phyloP scores from a whole-genome alignment of 192 early-diverging fungal species.

The Umbelopsis sp. region DNA sequence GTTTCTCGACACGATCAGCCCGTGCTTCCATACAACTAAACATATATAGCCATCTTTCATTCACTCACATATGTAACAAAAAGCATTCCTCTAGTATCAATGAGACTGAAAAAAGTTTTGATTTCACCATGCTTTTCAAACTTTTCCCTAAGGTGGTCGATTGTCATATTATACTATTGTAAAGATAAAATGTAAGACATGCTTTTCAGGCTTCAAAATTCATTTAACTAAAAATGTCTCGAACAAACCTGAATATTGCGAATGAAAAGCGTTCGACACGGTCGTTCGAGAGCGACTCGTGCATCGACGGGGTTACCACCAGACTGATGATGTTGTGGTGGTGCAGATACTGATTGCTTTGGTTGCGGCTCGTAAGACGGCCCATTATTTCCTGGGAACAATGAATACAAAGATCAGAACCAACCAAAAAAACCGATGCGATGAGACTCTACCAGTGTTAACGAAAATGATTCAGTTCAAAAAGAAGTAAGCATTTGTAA shows the following conservation, averaged over 20 bases:
- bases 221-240: background rate
- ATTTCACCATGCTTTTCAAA: constrained; percentile 62
- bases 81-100: constrained; percentile 57
- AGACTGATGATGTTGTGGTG: background rate
- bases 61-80: constrained; percentile 64
- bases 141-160: constrained; percentile 40
- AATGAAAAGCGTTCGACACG: constrained; percentile 47
- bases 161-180: constrained; percentile 41
- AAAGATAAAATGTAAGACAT: background rate
- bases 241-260: constrained; percentile 46
- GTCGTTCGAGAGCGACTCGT: constrained; percentile 41
- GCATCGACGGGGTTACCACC: constrained; percentile 25
- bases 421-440: too few relatives aligned
- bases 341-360: background rate
- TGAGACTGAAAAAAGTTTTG: constrained; percentile 56
- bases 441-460: too few relatives aligned
- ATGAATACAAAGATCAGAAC: too few relatives aligned
- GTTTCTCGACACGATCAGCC: background rate
- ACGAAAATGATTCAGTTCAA: too few relatives aligned
- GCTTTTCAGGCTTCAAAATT: background rate
- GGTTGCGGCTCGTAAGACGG: too few relatives aligned
- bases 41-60: background rate
- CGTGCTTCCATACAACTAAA: background rate
- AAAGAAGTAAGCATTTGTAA: too few relatives aligned
- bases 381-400: too few relatives aligned